Evolutionary conservation across 495 filamentous ascomycete genomes (phyloP), one percentile per base, ranked within the genome.

Genomic region (Daldinia vernicosa): DNA sequence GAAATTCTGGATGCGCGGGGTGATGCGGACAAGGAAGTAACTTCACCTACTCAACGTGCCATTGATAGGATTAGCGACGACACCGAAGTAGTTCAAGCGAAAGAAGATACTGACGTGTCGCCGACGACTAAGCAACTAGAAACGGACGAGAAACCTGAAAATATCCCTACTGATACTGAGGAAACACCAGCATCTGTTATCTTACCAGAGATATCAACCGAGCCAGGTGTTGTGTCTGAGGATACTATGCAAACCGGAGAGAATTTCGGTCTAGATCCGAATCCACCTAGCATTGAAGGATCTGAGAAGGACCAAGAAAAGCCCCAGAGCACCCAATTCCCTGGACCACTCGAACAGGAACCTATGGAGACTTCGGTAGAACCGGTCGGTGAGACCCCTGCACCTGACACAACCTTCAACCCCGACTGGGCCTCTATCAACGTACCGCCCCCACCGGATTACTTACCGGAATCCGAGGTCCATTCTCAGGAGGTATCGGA

Each of bases 231-330:
- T 4, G 35, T 57, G 30, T 39, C 60, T 1, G 37, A 69, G 61
- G 24, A 69, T 33, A 33, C 17, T 6, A 27, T 59, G 26, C 64
- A 69, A 51, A 32, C 56, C 39, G 63, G 58, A 17, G 62, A 72
- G 30, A 53, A 54, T 9, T 51, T 32, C 22, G 66, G 66, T 30
- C 17, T 26, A 17, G 59, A 24, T 54, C 22, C 47, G 14, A 54
- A 22, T n/a, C 37, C 67, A 24, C 59, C 61, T 14, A 50, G 37
- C 27, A 54, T 24, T 7, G 52, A 67, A 56, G 14, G 61, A 47
- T 24, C 74, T 8, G 75, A 76, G 47, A 75, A 79, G 67, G 71
- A 66, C 32, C 77, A 76, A 64, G 69, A 79, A 59, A 72, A 67
- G 40, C 76, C 59, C 39, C 75, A 77, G 35, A 79, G 58, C 66